These are phyloP conservation scores for Hysterium pulicare DNA, from an alignment of 2,329 filamentous ascomycete genomes.

Conservation along the genomic window DNA sequence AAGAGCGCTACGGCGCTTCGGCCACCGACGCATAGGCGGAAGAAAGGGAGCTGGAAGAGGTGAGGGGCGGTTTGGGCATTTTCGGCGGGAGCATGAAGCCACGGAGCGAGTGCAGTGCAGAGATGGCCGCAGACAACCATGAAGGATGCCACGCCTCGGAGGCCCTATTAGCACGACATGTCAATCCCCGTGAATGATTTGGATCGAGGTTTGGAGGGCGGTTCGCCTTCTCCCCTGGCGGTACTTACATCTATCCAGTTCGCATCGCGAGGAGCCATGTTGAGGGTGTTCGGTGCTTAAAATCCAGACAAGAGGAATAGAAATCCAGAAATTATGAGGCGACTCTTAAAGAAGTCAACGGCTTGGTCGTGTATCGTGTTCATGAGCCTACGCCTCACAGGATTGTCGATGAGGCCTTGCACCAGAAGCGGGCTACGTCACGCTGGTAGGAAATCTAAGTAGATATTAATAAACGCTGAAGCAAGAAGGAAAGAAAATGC, in stretches of 20 bases:
- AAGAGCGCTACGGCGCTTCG: conserved; percentile 37
- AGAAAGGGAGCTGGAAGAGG: conserved; percentile 56
- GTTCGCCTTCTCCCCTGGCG: conserved; percentile 9
- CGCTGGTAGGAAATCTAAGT: no score
- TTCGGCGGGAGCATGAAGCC: conserved; percentile 39
- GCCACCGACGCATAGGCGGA: conserved; percentile 57
- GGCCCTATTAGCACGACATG: conserved; percentile 26
- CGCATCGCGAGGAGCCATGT: conserved; percentile 36
- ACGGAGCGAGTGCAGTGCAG: conserved; percentile 40
- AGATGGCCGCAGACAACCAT: conserved; percentile 43
- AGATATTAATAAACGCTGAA: no score
- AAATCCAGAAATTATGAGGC: no score
- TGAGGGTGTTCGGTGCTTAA: no score
- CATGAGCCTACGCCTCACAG: no score
- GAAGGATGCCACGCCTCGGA: conserved; percentile 42
- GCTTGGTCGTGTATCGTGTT: no score
- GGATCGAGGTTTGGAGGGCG: conserved; percentile 17
- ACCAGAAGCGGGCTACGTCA: no score
- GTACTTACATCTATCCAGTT: conserved; percentile 38
- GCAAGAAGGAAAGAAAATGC: no score
- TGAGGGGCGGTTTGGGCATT: conserved; percentile 45
- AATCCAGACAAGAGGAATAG: no score
- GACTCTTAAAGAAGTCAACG: no score
- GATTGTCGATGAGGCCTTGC: no score
- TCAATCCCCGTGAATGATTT: neutral